phyloP scores from a whole-genome alignment of 176 grass and related monocot species.

The Aechmea fasciata region DNA sequence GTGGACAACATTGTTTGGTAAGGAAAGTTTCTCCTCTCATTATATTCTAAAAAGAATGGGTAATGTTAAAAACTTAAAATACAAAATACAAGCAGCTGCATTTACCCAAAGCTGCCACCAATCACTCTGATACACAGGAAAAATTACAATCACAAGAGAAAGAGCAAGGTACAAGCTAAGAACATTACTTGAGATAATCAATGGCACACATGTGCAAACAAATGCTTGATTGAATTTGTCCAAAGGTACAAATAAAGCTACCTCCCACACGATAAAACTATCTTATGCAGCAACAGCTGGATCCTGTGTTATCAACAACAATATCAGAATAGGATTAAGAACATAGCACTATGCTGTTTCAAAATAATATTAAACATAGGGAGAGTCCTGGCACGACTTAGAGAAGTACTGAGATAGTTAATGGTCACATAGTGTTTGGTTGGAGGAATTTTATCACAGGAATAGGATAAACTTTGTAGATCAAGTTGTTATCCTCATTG shows the following conservation, averaged over 20 bases:
- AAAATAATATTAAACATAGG: too few relatives aligned
- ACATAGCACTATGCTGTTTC: too few relatives aligned
- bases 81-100: slow-evolving; percentile 31
- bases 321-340: background rate
- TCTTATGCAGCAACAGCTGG: slow-evolving; percentile 60
- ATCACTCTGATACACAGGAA: slow-evolving; percentile 1
- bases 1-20: background rate
- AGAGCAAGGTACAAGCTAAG: slow-evolving; percentile 26
- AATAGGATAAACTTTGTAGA: too few relatives aligned
- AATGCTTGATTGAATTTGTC: slow-evolving; percentile 11
- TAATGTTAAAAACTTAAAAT: slow-evolving; percentile 10
- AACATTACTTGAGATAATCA: slow-evolving; percentile 9
- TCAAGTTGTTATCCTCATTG: too few relatives aligned
- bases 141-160: slow-evolving; percentile 11
- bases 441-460: too few relatives aligned
- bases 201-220: slow-evolving; percentile 12
- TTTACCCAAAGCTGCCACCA: slow-evolving; percentile 36
- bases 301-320: slow-evolving; percentile 33
- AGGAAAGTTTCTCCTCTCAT: background rate
- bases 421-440: too few relatives aligned
- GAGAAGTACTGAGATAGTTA: too few relatives aligned
- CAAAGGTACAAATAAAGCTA: slow-evolving; percentile 18
- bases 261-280: slow-evolving; percentile 13
- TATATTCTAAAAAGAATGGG: slow-evolving; percentile 36
- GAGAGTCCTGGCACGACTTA: too few relatives aligned